Base-by-base conservation (phyloP, 1,284 basidiomycete species). In the Phlebopus sp. region DNA sequence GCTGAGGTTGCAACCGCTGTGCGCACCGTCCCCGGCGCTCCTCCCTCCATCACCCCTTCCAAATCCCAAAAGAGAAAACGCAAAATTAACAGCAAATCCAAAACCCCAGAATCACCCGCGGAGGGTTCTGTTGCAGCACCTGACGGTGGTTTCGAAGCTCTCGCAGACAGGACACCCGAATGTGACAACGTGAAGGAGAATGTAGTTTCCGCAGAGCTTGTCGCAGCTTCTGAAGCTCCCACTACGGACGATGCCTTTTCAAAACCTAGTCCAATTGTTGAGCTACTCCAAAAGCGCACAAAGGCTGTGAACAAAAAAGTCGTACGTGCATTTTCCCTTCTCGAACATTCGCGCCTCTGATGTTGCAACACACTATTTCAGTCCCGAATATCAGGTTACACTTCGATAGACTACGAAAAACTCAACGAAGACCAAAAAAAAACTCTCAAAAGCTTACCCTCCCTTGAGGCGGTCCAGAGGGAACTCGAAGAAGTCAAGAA, bases 341-440 rank as follows among this genome's bases (percentile, higher is more conserved):
- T 49, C 3, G 19, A 37, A 42, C 7, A 13, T 46, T 52, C 31
- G 37, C 42, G 32, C 40, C 27, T 37, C 47, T 59, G 27, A 58
- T 45, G 23, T 23, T 44, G 8, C 37, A 37, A 27, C 47, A 53
- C 44, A 49, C 42, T 51, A 47, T 51, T 46, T 30, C 59, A 93
- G 91, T 75, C 75, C 55, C 82, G 91, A 51, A 81, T 90, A 72
- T 74, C 82, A 42, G 68, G 71, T 11, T 92, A 93, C 65, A 78
- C 81, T 27, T 62, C 77, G 9, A 83, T 78, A 25, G 78, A 82
- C n/a, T 64, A 73, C 2, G 81, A 81, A 39, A 83, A 84, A 55
- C 76, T 94, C 45, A 90, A 94, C 57, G 87, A 90, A 21, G 92
- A 94, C 67, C 92, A 94, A 69, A 84, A 77, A 55, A 78, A 82